phyloP scores from a whole-genome alignment of 2,329 filamentous ascomycete genomes.

The Beauveria varroae region DNA sequence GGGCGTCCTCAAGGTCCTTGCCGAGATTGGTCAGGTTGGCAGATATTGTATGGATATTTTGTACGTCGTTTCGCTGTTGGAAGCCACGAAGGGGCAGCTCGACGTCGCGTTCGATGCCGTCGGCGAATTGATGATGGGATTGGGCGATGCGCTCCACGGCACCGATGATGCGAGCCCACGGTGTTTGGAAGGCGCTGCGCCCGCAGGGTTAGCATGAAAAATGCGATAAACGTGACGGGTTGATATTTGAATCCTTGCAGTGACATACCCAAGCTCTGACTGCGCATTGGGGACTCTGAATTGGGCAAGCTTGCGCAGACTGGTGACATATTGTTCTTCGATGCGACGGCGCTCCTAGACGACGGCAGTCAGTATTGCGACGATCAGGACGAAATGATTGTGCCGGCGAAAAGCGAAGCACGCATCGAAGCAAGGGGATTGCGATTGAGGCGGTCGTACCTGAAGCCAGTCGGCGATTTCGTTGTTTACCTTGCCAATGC shows the following conservation, averaged over 20 bases:
- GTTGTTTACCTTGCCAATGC: slow-evolving; percentile 76
- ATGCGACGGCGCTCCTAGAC: slow-evolving; percentile 80
- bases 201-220: not conserved
- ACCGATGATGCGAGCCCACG: slow-evolving; percentile 82
- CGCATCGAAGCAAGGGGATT: not conserved
- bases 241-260: not conserved
- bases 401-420: no score
- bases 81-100: slow-evolving; percentile 78
- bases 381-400: not conserved
- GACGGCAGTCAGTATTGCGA: not conserved
- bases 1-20: slow-evolving; percentile 75
- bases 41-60: slow-evolving; percentile 73
- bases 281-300: slow-evolving; percentile 66
- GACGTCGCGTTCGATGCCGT: slow-evolving; percentile 80
- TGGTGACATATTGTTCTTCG: slow-evolving; percentile 81
- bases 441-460: slow-evolving; percentile 44
- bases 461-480: slow-evolving; percentile 96
- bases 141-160: slow-evolving; percentile 74
- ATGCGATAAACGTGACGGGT: no score
- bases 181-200: slow-evolving; percentile 73
- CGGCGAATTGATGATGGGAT: slow-evolving; percentile 73
- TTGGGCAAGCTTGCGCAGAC: slow-evolving; percentile 71
- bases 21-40: slow-evolving; percentile 74
- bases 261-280: slow-evolving; percentile 76
- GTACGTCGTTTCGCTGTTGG: slow-evolving; percentile 65